Evolutionary conservation across 1,284 basidiomycete genomes (phyloP).

Genomic region (Irpex lacteus): DNA sequence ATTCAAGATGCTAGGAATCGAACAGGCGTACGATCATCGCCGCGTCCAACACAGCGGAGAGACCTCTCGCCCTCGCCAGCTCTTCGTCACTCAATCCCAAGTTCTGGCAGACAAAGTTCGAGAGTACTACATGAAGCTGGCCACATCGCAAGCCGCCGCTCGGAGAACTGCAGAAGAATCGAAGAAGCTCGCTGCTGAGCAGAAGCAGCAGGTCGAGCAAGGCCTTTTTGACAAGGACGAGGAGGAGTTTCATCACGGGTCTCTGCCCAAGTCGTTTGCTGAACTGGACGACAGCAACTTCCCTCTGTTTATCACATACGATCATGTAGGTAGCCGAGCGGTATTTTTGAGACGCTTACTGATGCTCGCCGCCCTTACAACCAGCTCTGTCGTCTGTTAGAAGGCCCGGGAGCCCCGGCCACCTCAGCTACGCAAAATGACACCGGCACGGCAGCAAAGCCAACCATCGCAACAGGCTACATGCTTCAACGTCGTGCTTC

Average conservation of each 20-base stretch:
- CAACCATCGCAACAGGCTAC: conserved; percentile 21
- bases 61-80: conserved; percentile 50
- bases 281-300: conserved; percentile 60
- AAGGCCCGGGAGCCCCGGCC: conserved; percentile 20
- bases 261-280: conserved; percentile 57
- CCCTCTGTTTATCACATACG: conserved; percentile 68
- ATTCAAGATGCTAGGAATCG: conserved; percentile 69
- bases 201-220: conserved; percentile 27
- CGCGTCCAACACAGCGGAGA: not conserved
- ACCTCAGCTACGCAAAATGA: conserved; percentile 22
- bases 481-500: conserved; percentile 23
- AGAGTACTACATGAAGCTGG: conserved; percentile 58
- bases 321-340: conserved; percentile 42
- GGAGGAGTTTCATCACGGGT: conserved; percentile 37
- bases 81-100: conserved; percentile 72
- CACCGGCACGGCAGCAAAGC: not conserved
- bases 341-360: not conserved
- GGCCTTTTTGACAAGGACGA: conserved; percentile 50
- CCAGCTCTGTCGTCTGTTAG: conserved; percentile 42
- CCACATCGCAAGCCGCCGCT: conserved; percentile 43
- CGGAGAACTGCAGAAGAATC: conserved; percentile 39
- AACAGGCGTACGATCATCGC: conserved; percentile 40
- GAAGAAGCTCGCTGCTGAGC: conserved; percentile 20
- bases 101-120: conserved; percentile 66
- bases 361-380: not conserved